Percentiles rank a stretch among this genome's conserved stretches.
These are phyloP conservation scores for Nyctanthes arbortristis DNA, from an alignment of 257 asterid species.

Conservation along the genomic window DNA sequence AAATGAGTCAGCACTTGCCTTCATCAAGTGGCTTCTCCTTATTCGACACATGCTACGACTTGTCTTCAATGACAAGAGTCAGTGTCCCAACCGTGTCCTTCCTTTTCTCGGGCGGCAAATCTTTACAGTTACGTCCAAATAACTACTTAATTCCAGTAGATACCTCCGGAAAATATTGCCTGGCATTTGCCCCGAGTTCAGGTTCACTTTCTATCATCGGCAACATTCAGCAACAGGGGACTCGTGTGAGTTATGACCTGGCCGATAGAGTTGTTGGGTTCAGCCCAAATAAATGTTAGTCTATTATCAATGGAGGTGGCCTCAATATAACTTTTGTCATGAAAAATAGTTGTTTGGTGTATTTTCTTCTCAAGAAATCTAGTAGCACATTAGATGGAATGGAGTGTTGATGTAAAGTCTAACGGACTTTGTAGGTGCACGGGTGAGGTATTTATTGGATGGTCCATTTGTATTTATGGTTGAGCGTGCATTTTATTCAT, in stretches of 20 bases:
- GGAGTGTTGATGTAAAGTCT: too few relatives aligned
- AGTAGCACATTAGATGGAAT: too few relatives aligned
- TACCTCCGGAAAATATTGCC: constrained; percentile 53
- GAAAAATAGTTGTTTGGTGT: too few relatives aligned
- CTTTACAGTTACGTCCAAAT: constrained; percentile 44
- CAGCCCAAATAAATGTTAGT: constrained; percentile 72
- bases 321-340: too few relatives aligned
- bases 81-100: constrained; percentile 70
- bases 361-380: too few relatives aligned
- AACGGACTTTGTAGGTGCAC: too few relatives aligned
- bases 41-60: constrained; percentile 77
- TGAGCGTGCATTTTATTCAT: too few relatives aligned
- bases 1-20: constrained; percentile 31
- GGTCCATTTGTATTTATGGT: neutral
- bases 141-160: constrained; percentile 74
- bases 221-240: constrained; percentile 86
- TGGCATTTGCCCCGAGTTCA: constrained; percentile 67
- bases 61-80: constrained; percentile 38
- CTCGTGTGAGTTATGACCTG: constrained; percentile 68
- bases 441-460: too few relatives aligned
- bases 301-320: too few relatives aligned
- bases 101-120: constrained; percentile 45
- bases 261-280: constrained; percentile 58
- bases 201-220: constrained; percentile 75
- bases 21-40: constrained; percentile 39